phyloP scores from a whole-genome alignment of 2,329 filamentous ascomycete genomes.

The Aspergillus japonicus region DNA sequence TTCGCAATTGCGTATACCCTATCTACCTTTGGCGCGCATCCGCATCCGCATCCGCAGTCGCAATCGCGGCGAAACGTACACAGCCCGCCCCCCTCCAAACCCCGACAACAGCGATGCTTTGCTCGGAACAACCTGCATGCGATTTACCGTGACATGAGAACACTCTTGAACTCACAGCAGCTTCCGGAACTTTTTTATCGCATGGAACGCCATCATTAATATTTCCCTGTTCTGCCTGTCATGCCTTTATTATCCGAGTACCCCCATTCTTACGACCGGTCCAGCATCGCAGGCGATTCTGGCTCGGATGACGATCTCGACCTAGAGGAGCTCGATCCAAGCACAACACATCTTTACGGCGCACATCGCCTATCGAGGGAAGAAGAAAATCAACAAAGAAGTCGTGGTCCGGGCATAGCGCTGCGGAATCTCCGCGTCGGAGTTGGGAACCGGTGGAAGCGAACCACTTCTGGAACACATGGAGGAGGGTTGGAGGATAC shows the following conservation, averaged over 20 bases:
- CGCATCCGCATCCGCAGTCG: not conserved
- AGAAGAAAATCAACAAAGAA: constrained; percentile 25
- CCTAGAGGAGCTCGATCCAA: constrained; percentile 48
- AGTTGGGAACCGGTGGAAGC: constrained; percentile 44
- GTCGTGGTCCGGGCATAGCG: constrained; percentile 43
- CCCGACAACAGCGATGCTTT: constrained; percentile 19
- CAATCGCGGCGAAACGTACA: not conserved
- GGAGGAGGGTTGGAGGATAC: constrained; percentile 55
- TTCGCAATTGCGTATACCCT: not conserved
- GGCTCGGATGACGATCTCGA: constrained; percentile 47
- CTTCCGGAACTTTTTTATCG: constrained; percentile 21
- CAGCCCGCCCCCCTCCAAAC: not conserved
- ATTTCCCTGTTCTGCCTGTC: constrained; percentile 6
- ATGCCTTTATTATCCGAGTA: constrained; percentile 43
- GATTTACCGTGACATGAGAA: constrained; percentile 27
- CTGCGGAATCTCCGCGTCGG: constrained; percentile 53
- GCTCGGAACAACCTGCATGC: constrained; percentile 15
- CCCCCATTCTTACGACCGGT: constrained; percentile 31
- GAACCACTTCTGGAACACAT: constrained; percentile 44
- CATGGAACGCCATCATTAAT: constrained; percentile 9
- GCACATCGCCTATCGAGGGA: constrained; percentile 28
- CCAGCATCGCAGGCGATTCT: constrained; percentile 34
- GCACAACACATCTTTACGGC: constrained; percentile 24
- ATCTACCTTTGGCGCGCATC: constrained; percentile 1
- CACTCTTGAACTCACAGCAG: constrained; percentile 17